Evolutionary conservation across 192 early-diverging fungal species (phyloP).

Genomic region (Powellomyces hirtus): DNA sequence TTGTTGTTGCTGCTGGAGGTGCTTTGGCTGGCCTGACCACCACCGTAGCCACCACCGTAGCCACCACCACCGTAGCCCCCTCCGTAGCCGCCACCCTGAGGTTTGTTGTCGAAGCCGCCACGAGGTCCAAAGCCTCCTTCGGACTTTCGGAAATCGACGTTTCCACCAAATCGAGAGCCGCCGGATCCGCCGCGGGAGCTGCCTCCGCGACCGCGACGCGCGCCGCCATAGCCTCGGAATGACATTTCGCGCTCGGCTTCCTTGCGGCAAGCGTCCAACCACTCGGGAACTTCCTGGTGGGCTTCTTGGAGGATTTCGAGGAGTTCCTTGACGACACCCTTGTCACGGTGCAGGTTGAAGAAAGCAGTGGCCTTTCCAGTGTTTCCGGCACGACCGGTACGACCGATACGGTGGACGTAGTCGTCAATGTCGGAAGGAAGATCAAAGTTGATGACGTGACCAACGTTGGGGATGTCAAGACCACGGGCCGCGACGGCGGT

Average conservation of each 20-base stretch:
- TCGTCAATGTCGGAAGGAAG: constrained; percentile 80
- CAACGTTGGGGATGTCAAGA: constrained; percentile 85
- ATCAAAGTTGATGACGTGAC: constrained; percentile 86
- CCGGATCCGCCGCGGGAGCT: constrained; percentile 1
- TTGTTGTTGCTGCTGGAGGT: not conserved
- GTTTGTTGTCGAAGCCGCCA: not conserved
- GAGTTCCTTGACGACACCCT: constrained; percentile 77
- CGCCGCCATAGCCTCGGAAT: constrained; percentile 47
- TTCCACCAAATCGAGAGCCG: constrained; percentile 10
- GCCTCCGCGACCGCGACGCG: constrained; percentile 36
- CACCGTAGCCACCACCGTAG: not conserved
- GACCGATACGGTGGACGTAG: constrained; percentile 98
- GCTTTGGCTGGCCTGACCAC: not conserved
- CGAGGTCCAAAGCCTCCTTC: constrained; percentile 1
- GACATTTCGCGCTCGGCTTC: no score
- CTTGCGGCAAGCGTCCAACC: constrained; percentile 57
- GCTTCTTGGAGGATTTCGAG: constrained; percentile 91
- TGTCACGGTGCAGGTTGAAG: constrained; percentile 88
- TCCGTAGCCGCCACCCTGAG: not conserved
- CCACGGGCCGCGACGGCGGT: constrained; percentile 98
- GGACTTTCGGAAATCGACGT: constrained; percentile 22
- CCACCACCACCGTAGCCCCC: not conserved
- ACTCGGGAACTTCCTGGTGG: constrained; percentile 88
- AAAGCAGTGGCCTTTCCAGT: constrained; percentile 89
- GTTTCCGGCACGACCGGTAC: constrained; percentile 96